Conservation (phyloP, 345 rosid species). For the Hevea brasiliensis region DNA sequence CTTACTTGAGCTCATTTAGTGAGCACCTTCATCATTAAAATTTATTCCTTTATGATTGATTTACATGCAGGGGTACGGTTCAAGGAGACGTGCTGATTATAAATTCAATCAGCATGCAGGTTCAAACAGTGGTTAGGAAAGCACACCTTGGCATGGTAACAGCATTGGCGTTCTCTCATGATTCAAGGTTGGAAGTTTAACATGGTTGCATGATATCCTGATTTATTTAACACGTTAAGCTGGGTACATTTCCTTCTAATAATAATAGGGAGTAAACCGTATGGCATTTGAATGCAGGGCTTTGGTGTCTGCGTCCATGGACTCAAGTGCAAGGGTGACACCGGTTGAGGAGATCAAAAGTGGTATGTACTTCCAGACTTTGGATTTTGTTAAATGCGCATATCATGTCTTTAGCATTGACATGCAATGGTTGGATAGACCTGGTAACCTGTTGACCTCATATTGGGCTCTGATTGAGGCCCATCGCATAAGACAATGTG, state of each 20-base stretch:
- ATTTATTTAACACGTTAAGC: background rate
- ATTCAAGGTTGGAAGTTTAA: conserved; percentile 62
- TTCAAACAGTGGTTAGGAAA: conserved; percentile 46
- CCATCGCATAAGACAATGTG: background rate
- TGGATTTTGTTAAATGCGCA: background rate
- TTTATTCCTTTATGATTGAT: conserved; percentile 8
- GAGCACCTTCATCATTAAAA: background rate
- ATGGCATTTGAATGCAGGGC: conserved; percentile 49
- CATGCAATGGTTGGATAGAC: background rate
- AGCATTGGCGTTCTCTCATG: conserved; percentile 71
- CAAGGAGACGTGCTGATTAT: conserved; percentile 67
- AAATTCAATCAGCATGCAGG: conserved; percentile 48
- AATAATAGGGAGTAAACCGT: conserved; percentile 14
- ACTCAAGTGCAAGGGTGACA: conserved; percentile 87
- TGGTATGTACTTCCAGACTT: conserved; percentile 34
- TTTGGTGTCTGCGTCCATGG: conserved; percentile 77
- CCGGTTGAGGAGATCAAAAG: conserved; percentile 43
- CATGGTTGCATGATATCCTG: background rate
- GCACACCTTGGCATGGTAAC: conserved; percentile 92
- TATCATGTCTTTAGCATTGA: background rate
- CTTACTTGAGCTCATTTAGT: conserved; percentile 9
- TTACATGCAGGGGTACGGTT: conserved; percentile 60
- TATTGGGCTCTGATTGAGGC: background rate
- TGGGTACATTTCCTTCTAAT: background rate
- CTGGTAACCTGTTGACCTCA: background rate